Evolutionary conservation across 148 eudicot genomes (phyloP).

Genomic region (Simmondsia chinensis): DNA sequence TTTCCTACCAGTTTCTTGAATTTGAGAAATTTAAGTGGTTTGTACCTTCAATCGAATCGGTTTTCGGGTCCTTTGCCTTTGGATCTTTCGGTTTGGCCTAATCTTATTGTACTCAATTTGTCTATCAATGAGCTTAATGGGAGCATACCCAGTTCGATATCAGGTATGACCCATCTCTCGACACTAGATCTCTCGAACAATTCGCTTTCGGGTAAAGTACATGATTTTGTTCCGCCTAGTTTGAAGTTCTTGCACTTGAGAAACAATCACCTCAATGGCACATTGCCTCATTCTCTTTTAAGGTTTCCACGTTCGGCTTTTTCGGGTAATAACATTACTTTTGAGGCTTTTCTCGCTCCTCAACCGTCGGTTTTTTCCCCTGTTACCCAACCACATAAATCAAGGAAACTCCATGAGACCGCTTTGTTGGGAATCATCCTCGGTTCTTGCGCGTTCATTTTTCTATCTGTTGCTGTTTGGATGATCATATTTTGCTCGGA

Average conservation of each 20-base stretch:
- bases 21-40: conserved; percentile 32
- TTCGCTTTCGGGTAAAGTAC: conserved; percentile 52
- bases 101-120: conserved; percentile 36
- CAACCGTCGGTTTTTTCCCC: conserved; percentile 28
- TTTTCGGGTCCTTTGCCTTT: conserved; percentile 48
- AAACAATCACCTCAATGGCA: conserved; percentile 57
- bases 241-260: conserved; percentile 44
- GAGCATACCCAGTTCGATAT: conserved; percentile 41
- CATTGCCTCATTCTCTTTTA: conserved; percentile 39
- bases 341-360: conserved; percentile 13
- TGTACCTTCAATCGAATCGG: conserved; percentile 46
- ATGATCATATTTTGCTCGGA: conserved; percentile 33
- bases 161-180: conserved; percentile 38
- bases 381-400: conserved; percentile 13
- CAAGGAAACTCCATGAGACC: conserved; percentile 29
- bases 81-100: conserved; percentile 44
- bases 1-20: conserved; percentile 51
- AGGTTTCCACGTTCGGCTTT: conserved; percentile 51
- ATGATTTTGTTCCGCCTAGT: conserved; percentile 30
- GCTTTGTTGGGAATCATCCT: conserved; percentile 47
- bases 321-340: conserved; percentile 41
- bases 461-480: conserved; percentile 28
- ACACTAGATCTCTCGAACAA: conserved; percentile 52
- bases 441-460: conserved; percentile 32
- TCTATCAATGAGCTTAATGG: conserved; percentile 59